Evolutionary conservation across 2,329 filamentous ascomycete genomes (phyloP).

Genomic region (Xylaria polymorpha): DNA sequence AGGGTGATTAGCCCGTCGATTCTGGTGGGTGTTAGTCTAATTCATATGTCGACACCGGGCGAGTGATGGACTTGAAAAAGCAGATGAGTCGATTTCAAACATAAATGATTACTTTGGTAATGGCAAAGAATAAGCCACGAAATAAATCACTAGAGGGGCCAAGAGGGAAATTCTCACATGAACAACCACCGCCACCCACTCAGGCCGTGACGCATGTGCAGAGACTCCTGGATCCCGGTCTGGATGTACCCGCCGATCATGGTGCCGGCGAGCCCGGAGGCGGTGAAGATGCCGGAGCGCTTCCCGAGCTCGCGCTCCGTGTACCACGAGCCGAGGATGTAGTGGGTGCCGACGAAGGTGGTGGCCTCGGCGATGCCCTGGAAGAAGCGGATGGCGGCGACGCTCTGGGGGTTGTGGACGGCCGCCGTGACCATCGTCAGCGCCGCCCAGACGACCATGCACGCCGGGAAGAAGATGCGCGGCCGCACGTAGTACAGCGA

Average conservation of each 20-base stretch:
- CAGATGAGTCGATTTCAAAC: neutral
- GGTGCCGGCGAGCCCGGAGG: constrained; percentile 68
- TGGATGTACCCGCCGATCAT: constrained; percentile 73
- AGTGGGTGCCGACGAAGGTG: constrained; percentile 69
- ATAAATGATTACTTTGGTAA: neutral
- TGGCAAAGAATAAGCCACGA: neutral
- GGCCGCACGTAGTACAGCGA: constrained; percentile 72
- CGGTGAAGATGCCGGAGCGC: constrained; percentile 69
- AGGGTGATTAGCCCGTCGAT: constrained; percentile 67
- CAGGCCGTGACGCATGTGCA: constrained; percentile 61
- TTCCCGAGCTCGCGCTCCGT: constrained; percentile 70
- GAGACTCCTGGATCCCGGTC: constrained; percentile 60
- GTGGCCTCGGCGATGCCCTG: constrained; percentile 66
- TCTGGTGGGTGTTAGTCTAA: constrained; percentile 31
- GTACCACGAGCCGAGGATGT: constrained; percentile 71
- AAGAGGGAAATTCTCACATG: constrained; percentile 43
- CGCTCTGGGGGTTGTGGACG: constrained; percentile 61
- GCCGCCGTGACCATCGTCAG: constrained; percentile 72
- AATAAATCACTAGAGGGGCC: neutral
- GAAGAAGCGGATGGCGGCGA: constrained; percentile 70
- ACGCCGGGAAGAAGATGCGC: constrained; percentile 71
- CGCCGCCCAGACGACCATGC: constrained; percentile 72
- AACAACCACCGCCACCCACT: constrained; percentile 68
- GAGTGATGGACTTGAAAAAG: neutral
- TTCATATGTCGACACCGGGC: neutral